phyloP scores from a whole-genome alignment of 352 stramenopile genomes.

The Phytopythium chamaehyphon region DNA sequence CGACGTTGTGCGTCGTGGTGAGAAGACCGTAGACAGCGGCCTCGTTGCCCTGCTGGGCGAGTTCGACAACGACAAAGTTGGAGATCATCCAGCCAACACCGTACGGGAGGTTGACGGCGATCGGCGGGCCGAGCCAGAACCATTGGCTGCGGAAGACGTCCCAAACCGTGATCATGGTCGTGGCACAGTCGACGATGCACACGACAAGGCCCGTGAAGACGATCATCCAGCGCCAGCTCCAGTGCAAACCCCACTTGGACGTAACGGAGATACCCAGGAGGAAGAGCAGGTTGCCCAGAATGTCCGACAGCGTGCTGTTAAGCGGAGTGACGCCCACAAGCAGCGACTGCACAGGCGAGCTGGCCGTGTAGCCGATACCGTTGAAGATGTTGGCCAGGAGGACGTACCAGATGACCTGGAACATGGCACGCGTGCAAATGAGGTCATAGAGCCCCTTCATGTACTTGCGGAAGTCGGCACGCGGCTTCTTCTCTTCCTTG shows the following conservation, averaged over 20 bases:
- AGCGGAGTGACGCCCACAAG: slow-evolving; percentile 31
- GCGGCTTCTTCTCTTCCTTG: slow-evolving; percentile 36
- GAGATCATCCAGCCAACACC: slow-evolving; percentile 35
- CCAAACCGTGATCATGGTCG: slow-evolving; percentile 32
- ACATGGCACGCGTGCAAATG: slow-evolving; percentile 15
- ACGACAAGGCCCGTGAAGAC: slow-evolving; percentile 22
- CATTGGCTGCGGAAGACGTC: slow-evolving; percentile 41
- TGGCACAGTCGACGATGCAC: slow-evolving; percentile 20
- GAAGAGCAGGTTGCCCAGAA: slow-evolving; percentile 30
- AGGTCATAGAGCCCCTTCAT: slow-evolving; percentile 28
- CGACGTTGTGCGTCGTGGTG: slow-evolving; percentile 32
- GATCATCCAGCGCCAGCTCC: slow-evolving; percentile 37
- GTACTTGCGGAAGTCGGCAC: slow-evolving; percentile 29
- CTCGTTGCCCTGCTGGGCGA: slow-evolving; percentile 35
- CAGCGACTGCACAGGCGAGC: slow-evolving; percentile 24
- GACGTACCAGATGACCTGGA: slow-evolving; percentile 30
- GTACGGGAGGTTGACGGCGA: slow-evolving; percentile 31
- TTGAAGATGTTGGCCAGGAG: slow-evolving; percentile 36
- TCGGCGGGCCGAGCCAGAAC: slow-evolving; percentile 32
- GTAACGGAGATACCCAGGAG: slow-evolving; percentile 21
- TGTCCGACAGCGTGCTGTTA: slow-evolving; percentile 25
- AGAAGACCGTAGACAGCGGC: slow-evolving; percentile 36
- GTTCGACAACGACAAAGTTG: slow-evolving; percentile 35
- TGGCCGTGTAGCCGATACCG: slow-evolving; percentile 26
- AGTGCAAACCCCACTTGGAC: slow-evolving; percentile 31